These are phyloP conservation scores for Bidens hawaiensis DNA, from an alignment of 140 eudicot genomes.

Conservation along the genomic window DNA sequence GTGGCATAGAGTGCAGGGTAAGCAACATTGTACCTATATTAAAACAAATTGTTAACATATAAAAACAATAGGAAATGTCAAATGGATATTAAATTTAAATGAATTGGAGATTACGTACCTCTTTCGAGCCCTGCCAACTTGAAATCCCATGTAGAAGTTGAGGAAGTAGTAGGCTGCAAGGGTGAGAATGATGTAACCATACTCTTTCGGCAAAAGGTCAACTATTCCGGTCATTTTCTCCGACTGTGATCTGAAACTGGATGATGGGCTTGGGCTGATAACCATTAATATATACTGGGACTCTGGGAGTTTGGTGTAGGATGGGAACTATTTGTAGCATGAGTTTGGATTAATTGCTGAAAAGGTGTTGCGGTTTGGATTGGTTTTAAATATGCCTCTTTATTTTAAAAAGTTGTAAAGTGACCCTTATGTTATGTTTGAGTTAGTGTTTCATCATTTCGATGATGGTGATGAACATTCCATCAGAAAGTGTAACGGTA, in stretches of 20 bases:
- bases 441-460: background rate
- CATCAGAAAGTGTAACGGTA: no score
- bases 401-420: background rate
- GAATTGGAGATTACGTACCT: conserved; percentile 30
- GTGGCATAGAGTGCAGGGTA: conserved; percentile 73
- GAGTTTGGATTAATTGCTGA: conserved; percentile 1
- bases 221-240: conserved; percentile 45
- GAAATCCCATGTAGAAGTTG: conserved; percentile 70
- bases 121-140: conserved; percentile 87
- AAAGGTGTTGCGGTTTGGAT: background rate
- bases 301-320: background rate
- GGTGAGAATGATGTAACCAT: conserved; percentile 58
- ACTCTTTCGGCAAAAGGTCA: conserved; percentile 56
- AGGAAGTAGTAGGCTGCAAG: conserved; percentile 48
- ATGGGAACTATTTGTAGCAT: background rate
- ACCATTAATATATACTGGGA: background rate
- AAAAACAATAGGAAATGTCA: no score
- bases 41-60: no score
- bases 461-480: no score
- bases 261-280: background rate
- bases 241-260: conserved; percentile 6
- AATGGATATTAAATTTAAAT: background rate
- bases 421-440: background rate
- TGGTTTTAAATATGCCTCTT: background rate
- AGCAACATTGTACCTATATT: conserved; percentile 48